These are phyloP conservation scores for Tolypocladium ovalisporum DNA, from an alignment of 2,329 filamentous ascomycete genomes.

Conservation along the genomic window DNA sequence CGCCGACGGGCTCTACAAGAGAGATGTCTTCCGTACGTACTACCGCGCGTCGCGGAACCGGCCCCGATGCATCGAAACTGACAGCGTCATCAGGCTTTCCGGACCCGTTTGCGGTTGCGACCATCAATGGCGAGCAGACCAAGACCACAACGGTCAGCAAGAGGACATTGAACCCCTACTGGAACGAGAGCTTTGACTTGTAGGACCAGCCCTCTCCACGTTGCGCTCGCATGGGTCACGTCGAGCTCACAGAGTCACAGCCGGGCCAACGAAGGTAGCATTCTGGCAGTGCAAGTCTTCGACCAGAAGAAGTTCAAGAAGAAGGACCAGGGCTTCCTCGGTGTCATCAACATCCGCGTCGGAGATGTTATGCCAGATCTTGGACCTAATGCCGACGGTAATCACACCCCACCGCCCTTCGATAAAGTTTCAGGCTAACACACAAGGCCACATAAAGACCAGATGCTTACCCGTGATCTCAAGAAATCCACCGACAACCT, in stretches of 20 bases:
- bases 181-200: slow-evolving; percentile 99
- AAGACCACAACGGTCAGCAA: slow-evolving; percentile 97
- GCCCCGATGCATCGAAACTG: background rate
- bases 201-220: slow-evolving; percentile 35
- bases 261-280: slow-evolving; percentile 86
- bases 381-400: slow-evolving; percentile 83
- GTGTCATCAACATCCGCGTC: slow-evolving; percentile 93
- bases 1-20: slow-evolving; percentile 95
- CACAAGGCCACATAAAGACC: slow-evolving; percentile 50
- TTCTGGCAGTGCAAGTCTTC: slow-evolving; percentile 95
- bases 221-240: background rate
- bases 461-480: slow-evolving; percentile 95
- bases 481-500: slow-evolving; percentile 98
- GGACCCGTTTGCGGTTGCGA: slow-evolving; percentile 95
- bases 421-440: slow-evolving; percentile 15
- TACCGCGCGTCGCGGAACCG: background rate
- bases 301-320: slow-evolving; percentile 99
- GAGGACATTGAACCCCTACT: slow-evolving; percentile 97
- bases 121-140: slow-evolving; percentile 94
- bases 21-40: slow-evolving; percentile 92
- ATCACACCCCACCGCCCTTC: slow-evolving; percentile 4
- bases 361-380: slow-evolving; percentile 83
- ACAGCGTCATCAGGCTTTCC: slow-evolving; percentile 63
- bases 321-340: slow-evolving; percentile 98
- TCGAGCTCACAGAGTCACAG: slow-evolving; percentile 33